These are phyloP conservation scores for Kodamaea plutei DNA, from an alignment of 1,139 yeast genomes.

Conservation along the genomic window DNA sequence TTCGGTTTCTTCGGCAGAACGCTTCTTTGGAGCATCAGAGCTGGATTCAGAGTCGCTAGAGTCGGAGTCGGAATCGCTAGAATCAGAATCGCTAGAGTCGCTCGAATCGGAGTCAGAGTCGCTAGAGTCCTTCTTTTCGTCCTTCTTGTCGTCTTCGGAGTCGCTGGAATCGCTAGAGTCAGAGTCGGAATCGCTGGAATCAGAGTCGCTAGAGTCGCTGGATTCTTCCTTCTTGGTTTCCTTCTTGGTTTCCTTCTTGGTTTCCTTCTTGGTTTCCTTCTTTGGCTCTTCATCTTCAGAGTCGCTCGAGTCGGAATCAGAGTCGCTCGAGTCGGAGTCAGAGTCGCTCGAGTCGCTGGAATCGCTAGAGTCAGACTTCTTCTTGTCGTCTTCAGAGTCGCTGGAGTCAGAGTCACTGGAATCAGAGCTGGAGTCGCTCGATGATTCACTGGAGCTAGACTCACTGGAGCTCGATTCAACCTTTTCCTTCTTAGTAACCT, in stretches of 20 bases:
- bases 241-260: conserved; percentile 7
- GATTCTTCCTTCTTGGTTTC: conserved; percentile 6
- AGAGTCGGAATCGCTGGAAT: conserved; percentile 27
- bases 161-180: conserved; percentile 21
- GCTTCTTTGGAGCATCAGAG: conserved; percentile 22
- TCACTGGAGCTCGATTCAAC: conserved; percentile 15
- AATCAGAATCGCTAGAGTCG: conserved; percentile 23
- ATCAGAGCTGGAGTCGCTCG: conserved; percentile 15
- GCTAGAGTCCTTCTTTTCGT: conserved; percentile 9
- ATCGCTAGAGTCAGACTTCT: conserved; percentile 19
- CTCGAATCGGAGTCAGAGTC: conserved; percentile 9
- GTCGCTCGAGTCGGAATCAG: conserved; percentile 21
- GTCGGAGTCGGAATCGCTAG: conserved; percentile 28
- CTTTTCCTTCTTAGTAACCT: conserved; percentile 16
- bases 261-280: conserved; percentile 10
- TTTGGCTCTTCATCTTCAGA: conserved; percentile 17
- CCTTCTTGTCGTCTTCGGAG: conserved; percentile 8
- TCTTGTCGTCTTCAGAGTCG: conserved; percentile 1
- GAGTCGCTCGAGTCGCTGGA: conserved; percentile 16
- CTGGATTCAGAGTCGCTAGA: conserved; percentile 14
- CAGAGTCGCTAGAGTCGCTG: conserved; percentile 20
- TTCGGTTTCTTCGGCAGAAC: conserved; percentile 29
- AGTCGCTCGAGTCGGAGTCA: conserved; percentile 15
- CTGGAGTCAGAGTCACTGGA: conserved; percentile 17
- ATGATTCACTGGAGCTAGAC: conserved; percentile 15